Base-by-base conservation (phyloP, 106 monocot species). In the Hemerocallis citrina region DNA sequence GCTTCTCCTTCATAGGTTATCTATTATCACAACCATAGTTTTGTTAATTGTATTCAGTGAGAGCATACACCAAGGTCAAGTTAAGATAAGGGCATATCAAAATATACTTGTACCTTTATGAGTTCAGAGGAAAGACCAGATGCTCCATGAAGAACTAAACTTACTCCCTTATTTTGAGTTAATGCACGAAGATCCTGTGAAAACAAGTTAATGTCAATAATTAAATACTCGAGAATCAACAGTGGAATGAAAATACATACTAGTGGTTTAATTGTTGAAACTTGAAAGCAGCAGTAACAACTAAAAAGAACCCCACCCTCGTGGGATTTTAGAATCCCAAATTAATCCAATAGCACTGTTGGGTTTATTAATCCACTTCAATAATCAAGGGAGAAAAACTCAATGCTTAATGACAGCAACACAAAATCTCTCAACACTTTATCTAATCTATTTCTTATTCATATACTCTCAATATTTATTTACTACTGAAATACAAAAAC, bases 121-220 rank as follows among this genome's bases (percentile, higher is more conserved):
- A 96, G 75, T 48, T 90, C 72, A 10, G 34, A 54, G 25, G 84
- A 68, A 50, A 96, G 63, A 47, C 96, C 96, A 55, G 96, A 96
- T 5, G 96, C 96, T 67, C 96, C 96, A 72, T 96, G 96, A 13
- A 96, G 84, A 65, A 91, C 96, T 56, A 96, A 74, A 69, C 63
- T 67, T 22, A 96, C 84, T 63, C 84, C 81, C 59, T 61, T 84
- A 37, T 81, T 72, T 33, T 48, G 42, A 39, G 96, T 77, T 47
- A 91, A 52, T 57, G 52, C 66, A 55, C 68, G 86, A 60, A 96
- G 81, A 0, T 90, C 87, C 90, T 96, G 73, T 33, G 31, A 46
- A 5, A 35, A 6, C 19, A 57, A 21, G 19, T 6, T 36, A n/a
- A 27, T 9, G 27, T 21, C 36, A 57, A 10, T 36, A 36, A 21